These are phyloP conservation scores for Castanea crenata DNA, from an alignment of 306 rosid genomes.

Conservation along the genomic window DNA sequence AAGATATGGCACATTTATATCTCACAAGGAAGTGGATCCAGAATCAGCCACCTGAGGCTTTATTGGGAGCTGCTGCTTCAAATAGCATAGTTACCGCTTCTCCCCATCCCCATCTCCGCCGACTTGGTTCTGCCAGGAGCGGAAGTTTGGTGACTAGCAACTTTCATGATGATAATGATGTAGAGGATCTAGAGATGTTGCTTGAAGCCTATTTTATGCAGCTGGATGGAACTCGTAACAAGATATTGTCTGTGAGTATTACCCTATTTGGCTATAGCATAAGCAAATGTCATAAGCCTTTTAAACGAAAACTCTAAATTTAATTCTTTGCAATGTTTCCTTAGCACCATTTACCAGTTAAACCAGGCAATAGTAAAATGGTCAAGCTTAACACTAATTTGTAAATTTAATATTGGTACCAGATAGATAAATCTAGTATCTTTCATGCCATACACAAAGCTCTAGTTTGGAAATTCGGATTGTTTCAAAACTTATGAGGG, in stretches of 20 bases:
- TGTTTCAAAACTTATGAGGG: background rate
- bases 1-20: slow-evolving; percentile 93
- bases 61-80: slow-evolving; percentile 48
- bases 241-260: slow-evolving; percentile 87
- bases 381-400: background rate
- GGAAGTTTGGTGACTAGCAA: slow-evolving; percentile 69
- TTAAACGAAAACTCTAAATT: background rate
- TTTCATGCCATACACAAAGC: background rate
- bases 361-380: background rate
- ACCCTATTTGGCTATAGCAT: background rate
- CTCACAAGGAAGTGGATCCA: slow-evolving; percentile 88
- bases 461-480: background rate
- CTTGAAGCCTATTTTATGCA: slow-evolving; percentile 99
- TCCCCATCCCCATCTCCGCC: slow-evolving; percentile 47
- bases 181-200: slow-evolving; percentile 97
- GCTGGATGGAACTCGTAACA: slow-evolving; percentile 95
- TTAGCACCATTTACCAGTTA: background rate
- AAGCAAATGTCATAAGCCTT: background rate
- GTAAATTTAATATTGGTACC: background rate
- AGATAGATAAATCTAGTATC: background rate
- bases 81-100: slow-evolving; percentile 34
- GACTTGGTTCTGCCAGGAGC: slow-evolving; percentile 60
- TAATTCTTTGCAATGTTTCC: background rate
- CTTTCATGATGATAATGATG: slow-evolving; percentile 58
- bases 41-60: slow-evolving; percentile 70